A percentile compares a stretch with the other conserved stretches of the same genome.
Evolutionary conservation across 2,329 filamentous ascomycete genomes (phyloP).

Genomic region (Tolypocladium ovalisporum): DNA sequence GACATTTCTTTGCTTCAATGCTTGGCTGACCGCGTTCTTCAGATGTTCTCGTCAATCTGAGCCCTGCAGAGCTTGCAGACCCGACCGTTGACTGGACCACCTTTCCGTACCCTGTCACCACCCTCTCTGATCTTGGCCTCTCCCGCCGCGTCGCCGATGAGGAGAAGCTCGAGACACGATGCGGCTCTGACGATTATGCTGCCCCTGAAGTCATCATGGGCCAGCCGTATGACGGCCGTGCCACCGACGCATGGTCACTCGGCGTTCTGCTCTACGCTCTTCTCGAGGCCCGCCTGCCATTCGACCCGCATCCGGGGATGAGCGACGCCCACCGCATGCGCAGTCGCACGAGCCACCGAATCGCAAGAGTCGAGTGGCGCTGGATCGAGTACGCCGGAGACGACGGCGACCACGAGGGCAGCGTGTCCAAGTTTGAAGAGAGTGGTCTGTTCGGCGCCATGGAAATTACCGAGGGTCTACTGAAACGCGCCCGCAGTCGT

Average conservation of each 20-base stretch:
- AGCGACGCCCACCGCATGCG: conserved; percentile 66
- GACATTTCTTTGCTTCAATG: not conserved
- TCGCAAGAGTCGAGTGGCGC: conserved; percentile 88
- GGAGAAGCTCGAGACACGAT: conserved; percentile 84
- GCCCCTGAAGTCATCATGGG: conserved; percentile 95
- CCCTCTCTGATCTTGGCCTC: conserved; percentile 83
- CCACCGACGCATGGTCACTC: conserved; percentile 89
- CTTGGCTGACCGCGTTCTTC: conserved; percentile 3
- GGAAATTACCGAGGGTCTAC: conserved; percentile 69
- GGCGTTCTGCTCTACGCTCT: conserved; percentile 89
- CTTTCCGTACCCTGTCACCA: conserved; percentile 75
- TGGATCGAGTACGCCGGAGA: conserved; percentile 81
- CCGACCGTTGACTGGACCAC: conserved; percentile 55
- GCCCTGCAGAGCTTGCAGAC: conserved; percentile 54
- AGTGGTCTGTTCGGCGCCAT: conserved; percentile 63
- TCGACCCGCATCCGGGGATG: conserved; percentile 77
- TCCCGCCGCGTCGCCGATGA: conserved; percentile 77
- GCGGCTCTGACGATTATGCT: conserved; percentile 93
- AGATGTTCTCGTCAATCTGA: conserved; percentile 89
- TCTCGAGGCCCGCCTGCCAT: conserved; percentile 85
- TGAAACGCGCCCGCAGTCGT: conserved; percentile 72
- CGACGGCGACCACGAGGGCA: conserved; percentile 75
- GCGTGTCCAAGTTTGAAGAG: conserved; percentile 48
- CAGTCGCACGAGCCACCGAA: conserved; percentile 82
- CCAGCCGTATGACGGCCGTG: conserved; percentile 83